phyloP scores from a whole-genome alignment of 352 stramenopile species.

The Elongisporangium undulatum region DNA sequence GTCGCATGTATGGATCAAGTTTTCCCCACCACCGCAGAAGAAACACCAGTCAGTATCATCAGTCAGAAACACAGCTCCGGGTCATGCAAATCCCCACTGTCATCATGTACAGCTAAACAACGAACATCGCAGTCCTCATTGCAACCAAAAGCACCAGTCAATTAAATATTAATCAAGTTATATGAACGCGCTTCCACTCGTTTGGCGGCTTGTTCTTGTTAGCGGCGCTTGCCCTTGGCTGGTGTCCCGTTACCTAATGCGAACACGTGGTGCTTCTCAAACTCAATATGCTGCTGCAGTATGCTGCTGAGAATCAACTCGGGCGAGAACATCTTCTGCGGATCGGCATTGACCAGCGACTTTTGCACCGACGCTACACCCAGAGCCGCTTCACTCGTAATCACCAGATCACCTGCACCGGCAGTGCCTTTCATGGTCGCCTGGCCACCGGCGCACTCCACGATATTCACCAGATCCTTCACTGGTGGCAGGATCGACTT shows the following conservation, averaged over 20 bases:
- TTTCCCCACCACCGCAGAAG: background rate
- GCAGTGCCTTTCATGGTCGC: constrained; percentile 12
- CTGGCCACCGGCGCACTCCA: constrained; percentile 27
- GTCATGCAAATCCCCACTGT: background rate
- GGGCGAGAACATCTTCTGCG: constrained; percentile 23
- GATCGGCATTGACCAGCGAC: constrained; percentile 10
- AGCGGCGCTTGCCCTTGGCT: background rate
- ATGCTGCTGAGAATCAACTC: constrained; percentile 43
- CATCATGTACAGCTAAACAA: background rate
- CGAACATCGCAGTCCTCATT: background rate
- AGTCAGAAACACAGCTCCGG: background rate
- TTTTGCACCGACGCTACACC: constrained; percentile 26
- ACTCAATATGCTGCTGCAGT: constrained; percentile 33
- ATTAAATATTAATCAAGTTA: constrained; percentile 1
- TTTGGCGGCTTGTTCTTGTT: background rate
- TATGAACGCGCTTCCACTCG: background rate
- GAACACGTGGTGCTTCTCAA: constrained; percentile 19
- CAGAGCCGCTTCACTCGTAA: constrained; percentile 29
- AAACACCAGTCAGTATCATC: background rate
- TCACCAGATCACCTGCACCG: constrained; percentile 20
- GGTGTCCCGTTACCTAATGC: background rate
- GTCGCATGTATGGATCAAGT: background rate
- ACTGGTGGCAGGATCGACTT: constrained; percentile 32
- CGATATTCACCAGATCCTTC: constrained; percentile 32
- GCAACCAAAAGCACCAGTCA: background rate